Percentiles rank a stretch among this genome's conserved stretches.
Conservation (phyloP, 73 alveolate genomes). For the Blepharisma stoltei region DNA sequence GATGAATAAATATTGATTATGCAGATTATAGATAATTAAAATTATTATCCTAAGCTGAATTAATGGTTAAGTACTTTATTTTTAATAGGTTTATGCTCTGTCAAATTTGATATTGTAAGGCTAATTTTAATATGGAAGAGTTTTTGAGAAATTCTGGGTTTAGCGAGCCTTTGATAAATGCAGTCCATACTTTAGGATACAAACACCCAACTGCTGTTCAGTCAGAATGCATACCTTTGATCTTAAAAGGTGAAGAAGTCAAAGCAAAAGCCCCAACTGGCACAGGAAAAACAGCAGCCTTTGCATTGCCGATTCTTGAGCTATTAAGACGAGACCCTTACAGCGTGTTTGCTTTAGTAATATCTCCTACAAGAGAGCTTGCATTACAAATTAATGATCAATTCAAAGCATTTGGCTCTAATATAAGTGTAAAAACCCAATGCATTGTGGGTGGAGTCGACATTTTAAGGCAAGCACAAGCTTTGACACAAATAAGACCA, state of each 20-base stretch:
- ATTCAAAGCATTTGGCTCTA: constrained; percentile 79
- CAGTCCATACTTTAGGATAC: constrained; percentile 59
- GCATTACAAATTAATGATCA: constrained; percentile 85
- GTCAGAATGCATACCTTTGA: constrained; percentile 62
- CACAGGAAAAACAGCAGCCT: constrained; percentile 97
- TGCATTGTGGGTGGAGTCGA: constrained; percentile 91
- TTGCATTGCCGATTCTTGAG: constrained; percentile 89
- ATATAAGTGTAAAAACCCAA: constrained; percentile 70
- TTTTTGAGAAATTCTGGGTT: not conserved
- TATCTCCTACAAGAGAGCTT: constrained; percentile 95
- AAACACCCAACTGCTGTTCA: constrained; percentile 80
- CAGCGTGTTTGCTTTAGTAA: constrained; percentile 84
- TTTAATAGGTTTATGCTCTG: too few relatives aligned
- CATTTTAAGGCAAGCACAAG: constrained; percentile 66
- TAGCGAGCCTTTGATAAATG: constrained; percentile 31
- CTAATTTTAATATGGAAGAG: constrained; percentile 13
- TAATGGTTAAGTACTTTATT: too few relatives aligned
- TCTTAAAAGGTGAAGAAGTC: constrained; percentile 65
- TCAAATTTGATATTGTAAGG: too few relatives aligned
- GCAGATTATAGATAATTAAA: too few relatives aligned
- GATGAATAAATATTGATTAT: too few relatives aligned
- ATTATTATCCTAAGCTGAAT: too few relatives aligned
- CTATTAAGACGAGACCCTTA: constrained; percentile 87
- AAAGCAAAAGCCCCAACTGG: constrained; percentile 94
- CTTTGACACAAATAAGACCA: constrained; percentile 73